phyloP scores from a whole-genome alignment of 1,284 basidiomycete species.

The Singerocomus rubriflavus region DNA sequence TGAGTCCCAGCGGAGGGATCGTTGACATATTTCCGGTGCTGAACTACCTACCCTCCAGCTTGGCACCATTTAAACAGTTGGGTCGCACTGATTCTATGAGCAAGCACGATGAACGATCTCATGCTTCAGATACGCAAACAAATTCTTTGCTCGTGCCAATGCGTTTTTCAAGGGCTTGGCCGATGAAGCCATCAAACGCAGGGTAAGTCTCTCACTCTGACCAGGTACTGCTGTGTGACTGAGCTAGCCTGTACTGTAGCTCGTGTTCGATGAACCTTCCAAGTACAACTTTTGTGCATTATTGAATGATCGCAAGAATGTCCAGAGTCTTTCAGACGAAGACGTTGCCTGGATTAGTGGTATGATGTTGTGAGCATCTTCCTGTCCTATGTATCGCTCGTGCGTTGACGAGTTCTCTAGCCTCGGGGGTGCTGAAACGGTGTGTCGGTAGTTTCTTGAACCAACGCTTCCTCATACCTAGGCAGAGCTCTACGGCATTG shows the following conservation, averaged over 20 bases:
- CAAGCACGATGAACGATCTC: neutral
- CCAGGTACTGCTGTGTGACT: neutral
- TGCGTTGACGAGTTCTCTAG: neutral
- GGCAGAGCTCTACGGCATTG: constrained; percentile 5
- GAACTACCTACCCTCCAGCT: constrained; percentile 3
- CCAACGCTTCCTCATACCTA: neutral
- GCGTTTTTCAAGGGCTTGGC: constrained; percentile 3
- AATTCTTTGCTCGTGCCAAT: constrained; percentile 9
- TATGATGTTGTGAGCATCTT: constrained; percentile 5
- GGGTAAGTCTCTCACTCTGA: neutral
- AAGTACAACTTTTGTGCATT: constrained; percentile 8
- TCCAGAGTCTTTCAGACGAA: constrained; percentile 7
- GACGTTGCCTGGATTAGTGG: constrained; percentile 13
- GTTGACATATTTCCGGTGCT: constrained; percentile 7
- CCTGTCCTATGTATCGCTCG: too few species aligned
- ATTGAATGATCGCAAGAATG: constrained; percentile 7
- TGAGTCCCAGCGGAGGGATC: constrained; percentile 6
- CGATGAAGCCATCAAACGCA: constrained; percentile 8
- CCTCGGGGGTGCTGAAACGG: constrained; percentile 10
- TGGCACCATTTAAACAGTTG: constrained; percentile 13
- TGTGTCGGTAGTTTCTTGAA: neutral
- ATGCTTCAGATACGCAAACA: constrained; percentile 4
- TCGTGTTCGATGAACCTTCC: constrained; percentile 7
- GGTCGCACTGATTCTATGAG: neutral
- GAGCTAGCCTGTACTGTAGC: neutral